Conservation (phyloP, 352 stramenopile genomes). For the Pythium phragmitis region DNA sequence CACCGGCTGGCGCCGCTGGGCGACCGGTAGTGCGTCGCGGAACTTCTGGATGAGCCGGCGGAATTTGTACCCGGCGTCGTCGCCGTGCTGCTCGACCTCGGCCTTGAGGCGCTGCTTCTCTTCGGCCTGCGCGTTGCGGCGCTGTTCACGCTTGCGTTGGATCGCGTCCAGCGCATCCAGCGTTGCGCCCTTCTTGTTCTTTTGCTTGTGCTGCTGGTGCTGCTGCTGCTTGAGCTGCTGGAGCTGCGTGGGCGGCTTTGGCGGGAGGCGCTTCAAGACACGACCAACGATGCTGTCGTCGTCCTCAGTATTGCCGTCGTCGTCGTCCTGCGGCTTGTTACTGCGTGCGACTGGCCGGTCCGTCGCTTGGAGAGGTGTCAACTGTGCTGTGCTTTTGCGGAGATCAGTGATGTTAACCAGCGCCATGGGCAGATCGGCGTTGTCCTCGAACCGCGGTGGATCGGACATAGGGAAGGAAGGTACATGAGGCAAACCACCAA, state of each 20-base stretch:
- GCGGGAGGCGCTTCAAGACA: conserved; percentile 14
- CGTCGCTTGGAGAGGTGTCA: conserved; percentile 9
- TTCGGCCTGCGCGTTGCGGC: conserved; percentile 49
- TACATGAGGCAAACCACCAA: conserved; percentile 6
- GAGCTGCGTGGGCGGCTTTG: conserved; percentile 25
- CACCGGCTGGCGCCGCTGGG: conserved; percentile 21
- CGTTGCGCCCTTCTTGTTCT: conserved; percentile 39
- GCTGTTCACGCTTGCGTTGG: conserved; percentile 65
- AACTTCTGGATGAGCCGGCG: conserved; percentile 61
- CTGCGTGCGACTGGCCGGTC: neutral
- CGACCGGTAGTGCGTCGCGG: conserved; percentile 38
- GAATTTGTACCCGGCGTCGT: conserved; percentile 78
- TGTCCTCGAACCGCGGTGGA: conserved; percentile 1
- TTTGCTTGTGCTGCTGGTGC: conserved; percentile 21
- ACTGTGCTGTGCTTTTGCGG: conserved; percentile 16
- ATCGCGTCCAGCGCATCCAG: conserved; percentile 63
- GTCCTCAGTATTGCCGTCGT: neutral
- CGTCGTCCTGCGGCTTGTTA: no score
- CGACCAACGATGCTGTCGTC: conserved; percentile 7
- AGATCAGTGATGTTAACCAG: conserved; percentile 19
- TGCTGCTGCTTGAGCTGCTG: conserved; percentile 26
- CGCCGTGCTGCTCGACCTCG: conserved; percentile 63
- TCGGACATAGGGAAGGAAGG: neutral
- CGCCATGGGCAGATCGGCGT: conserved; percentile 5
- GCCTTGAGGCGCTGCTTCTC: conserved; percentile 69